Percentiles rank a stretch among this genome's conserved stretches.
phyloP scores from a whole-genome alignment of 345 rosid genomes.

The Raphanus sativus region DNA sequence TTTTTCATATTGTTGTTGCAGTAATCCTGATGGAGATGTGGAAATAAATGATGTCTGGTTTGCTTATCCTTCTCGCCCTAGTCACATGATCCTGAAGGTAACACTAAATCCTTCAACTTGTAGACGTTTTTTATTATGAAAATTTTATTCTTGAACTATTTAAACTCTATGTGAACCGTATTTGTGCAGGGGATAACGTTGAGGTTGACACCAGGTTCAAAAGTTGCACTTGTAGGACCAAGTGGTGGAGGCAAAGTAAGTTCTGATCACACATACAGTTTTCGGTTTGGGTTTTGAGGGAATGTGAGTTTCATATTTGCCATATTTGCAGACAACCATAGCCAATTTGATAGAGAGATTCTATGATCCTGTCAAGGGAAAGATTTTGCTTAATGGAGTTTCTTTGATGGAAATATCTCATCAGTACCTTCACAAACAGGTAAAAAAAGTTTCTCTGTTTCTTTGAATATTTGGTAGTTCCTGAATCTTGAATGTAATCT shows the following conservation, averaged over 20 bases:
- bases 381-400: conserved; percentile 73
- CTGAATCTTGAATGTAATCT: neutral
- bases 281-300: neutral
- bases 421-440: conserved; percentile 77
- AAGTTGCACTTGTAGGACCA: conserved; percentile 95
- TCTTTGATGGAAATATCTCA: conserved; percentile 79
- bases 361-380: conserved; percentile 85
- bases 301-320: neutral
- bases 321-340: conserved; percentile 74
- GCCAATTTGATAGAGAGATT: conserved; percentile 92
- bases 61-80: conserved; percentile 96
- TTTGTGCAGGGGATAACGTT: conserved; percentile 72
- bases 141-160: neutral
- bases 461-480: neutral
- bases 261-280: neutral
- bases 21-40: conserved; percentile 85
- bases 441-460: conserved; percentile 28
- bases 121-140: neutral
- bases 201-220: conserved; percentile 79
- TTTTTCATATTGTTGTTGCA: conserved; percentile 32
- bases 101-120: neutral
- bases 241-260: conserved; percentile 97
- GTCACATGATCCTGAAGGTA: conserved; percentile 91
- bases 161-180: neutral
- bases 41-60: conserved; percentile 91